These are phyloP conservation scores for Tetratostichococcus sp. DNA, from an alignment of 139 green algal genomes.

Conservation along the genomic window DNA sequence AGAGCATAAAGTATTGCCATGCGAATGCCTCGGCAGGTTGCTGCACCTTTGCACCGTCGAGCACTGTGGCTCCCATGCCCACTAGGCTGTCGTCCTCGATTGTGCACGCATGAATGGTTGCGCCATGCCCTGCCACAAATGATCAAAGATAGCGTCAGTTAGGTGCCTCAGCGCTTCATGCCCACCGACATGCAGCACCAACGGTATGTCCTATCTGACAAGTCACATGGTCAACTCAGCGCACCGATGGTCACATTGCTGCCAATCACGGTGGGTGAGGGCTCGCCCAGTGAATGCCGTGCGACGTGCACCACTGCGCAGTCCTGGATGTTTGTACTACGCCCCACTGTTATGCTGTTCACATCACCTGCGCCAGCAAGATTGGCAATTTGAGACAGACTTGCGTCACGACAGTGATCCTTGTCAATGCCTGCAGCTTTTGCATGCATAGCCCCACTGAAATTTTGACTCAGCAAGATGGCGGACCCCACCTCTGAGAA, in stretches of 20 bases:
- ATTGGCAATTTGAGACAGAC: no score
- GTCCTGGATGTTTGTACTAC: constrained; percentile 88
- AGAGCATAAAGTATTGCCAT: not conserved
- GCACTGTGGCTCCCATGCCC: constrained; percentile 89
- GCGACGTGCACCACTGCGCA: constrained; percentile 86
- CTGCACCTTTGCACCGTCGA: constrained; percentile 61
- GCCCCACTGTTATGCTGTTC: constrained; percentile 79
- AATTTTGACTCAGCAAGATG: no score
- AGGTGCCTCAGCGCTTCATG: no score
- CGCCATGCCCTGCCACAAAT: constrained; percentile 41
- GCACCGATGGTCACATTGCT: constrained; percentile 61
- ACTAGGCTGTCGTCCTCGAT: constrained; percentile 86
- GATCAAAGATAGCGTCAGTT: no score
- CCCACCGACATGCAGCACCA: no score
- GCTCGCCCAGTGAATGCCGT: constrained; percentile 52
- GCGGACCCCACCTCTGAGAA: constrained; percentile 81
- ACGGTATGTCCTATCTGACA: no score
- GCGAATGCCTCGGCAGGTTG: not conserved
- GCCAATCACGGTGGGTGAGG: constrained; percentile 68
- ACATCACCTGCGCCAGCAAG: constrained; percentile 94
- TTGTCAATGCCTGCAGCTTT: no score
- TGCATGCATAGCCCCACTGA: no score
- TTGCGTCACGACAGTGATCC: no score
- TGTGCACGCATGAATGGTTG: constrained; percentile 79
- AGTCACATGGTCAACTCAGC: constrained; percentile 5